A percentile compares a stretch with the other conserved stretches of the same genome.
phyloP scores from a whole-genome alignment of 2,329 filamentous ascomycete species.

The Neodidymelliopsis sp. region DNA sequence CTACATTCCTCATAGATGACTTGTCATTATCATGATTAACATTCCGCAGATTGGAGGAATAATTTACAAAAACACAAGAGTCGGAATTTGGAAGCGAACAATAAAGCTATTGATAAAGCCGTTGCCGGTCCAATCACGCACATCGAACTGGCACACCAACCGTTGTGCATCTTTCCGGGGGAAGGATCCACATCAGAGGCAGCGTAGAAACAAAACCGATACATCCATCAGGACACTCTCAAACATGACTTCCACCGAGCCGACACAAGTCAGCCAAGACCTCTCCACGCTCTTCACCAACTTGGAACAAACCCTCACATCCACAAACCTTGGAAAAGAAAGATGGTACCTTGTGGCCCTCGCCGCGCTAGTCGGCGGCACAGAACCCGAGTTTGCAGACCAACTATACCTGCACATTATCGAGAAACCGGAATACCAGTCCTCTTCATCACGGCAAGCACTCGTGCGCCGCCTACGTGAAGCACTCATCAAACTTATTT shows the following conservation, averaged over 20 bases:
- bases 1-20: neutral
- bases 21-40: neutral
- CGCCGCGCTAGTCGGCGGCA: constrained; percentile 58
- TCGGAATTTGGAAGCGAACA: neutral
- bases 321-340: constrained; percentile 50
- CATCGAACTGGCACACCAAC: too few species aligned
- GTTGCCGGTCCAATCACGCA: neutral
- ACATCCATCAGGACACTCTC: neutral
- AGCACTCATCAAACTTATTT: constrained; percentile 63
- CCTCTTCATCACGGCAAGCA: constrained; percentile 53
- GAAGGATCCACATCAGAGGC: neutral
- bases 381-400: constrained; percentile 60
- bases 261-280: neutral
- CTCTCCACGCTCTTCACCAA: neutral
- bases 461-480: constrained; percentile 64
- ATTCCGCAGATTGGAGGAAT: neutral
- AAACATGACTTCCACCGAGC: neutral
- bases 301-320: constrained; percentile 25
- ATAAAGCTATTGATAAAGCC: too few species aligned
- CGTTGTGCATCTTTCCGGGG: too few species aligned
- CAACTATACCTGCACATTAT: constrained; percentile 66
- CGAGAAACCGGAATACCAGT: constrained; percentile 55
- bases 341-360: constrained; percentile 56
- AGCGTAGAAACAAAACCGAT: neutral
- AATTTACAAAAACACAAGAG: neutral